Evolutionary conservation across 1,284 basidiomycete species (phyloP), one percentile per base, ranked within the genome.

Genomic region (Trichosporon coremiiforme): DNA sequence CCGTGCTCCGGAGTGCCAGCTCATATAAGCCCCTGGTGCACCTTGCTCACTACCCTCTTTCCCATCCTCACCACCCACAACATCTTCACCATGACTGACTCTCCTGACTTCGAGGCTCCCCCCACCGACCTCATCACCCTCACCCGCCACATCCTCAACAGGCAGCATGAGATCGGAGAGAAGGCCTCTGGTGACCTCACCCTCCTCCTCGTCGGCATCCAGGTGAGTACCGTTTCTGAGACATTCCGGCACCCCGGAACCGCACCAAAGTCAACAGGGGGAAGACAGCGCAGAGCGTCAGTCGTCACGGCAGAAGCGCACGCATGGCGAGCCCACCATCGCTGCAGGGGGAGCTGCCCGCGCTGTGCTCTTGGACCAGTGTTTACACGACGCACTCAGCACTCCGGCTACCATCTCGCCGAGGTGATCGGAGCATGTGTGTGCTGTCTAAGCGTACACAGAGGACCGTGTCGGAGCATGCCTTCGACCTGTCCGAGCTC

Each of bases 121-220:
- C 90, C 86, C 85, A 92, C 91, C 67, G 93, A 96, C 81, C 86
- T 96, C 79, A 92, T 95, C 85, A 96, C 94, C 68, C 88, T 96
- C 80, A 96, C 94, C 71, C 88, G 93, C 72, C 93, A 95, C 86
- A 92, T 96, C 79, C 87, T 96, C 67, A 86, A 86, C 67, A 91
- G 93, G 80, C 93, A 95, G 84, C 85, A 91, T 76, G 89, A 89
- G 69, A 86, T 95, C 38, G 94, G 94, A 57, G 84, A 88, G 12
- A 84, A 87, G 12, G 94, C 94, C 12, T 93, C 92, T 1, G 96
- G 97, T 75, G 97, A 99, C 85, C 86, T 99, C 69, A 99, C 97
- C 17, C 85, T 99, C 73, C 87, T 99, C 70, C 88, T 99, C 75
- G 95, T 90, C 73, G 95, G 95, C 68, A 97, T 99, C 80, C 95